Evolutionary conservation across 352 stramenopile genomes (phyloP), one percentile per base, ranked within the genome.

Genomic region (Phytopythium vexans): DNA sequence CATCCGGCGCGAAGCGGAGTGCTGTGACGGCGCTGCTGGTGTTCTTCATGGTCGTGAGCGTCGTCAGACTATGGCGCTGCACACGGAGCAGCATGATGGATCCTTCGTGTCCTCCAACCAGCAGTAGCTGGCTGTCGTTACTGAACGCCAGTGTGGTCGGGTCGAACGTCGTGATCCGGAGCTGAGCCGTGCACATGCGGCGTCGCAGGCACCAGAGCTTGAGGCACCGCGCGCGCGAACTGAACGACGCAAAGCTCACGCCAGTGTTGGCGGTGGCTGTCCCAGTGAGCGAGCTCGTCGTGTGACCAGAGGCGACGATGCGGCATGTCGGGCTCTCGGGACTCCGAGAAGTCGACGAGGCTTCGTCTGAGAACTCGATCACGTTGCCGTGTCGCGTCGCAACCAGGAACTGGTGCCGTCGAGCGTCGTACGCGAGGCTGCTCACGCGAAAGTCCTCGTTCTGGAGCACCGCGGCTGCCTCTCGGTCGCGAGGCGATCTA

Each of bases 191-290:
- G 16, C 48, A 65, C n/a, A 55, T 32, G 6, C 62, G 62, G 9
- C 66, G 63, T 0, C 77, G 77, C 31, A 92, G 69, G 50, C 77
- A 88, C 82, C 77, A 92, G 38, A 87, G 52, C 27, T 72, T 75
- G 12, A 88, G 49, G 21, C 54, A 63, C 4, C 58, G 61, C 21
- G 86, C 74, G 1, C n/a, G 47, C 0, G 62, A 33, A 9, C 71
- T 77, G 40, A 72, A 88, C 0, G 79, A 84, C 14, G 67, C 73
- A 44, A 89, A 88, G 39, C 52, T 66, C 0, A 73, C 58, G n/a
- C 76, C 71, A 6, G 66, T 56, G n/a, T 60, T 58, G 3, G 57
- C 57, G 8, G 57, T 70, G 2, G 58, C 57, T 3, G 75, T 54
- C 21, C 49, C 64, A 7, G 53, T 50, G 10, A 79, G 45, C 1